Conservation (phyloP, 768 basidiomycete genomes). For the Myochromella boudieri region DNA sequence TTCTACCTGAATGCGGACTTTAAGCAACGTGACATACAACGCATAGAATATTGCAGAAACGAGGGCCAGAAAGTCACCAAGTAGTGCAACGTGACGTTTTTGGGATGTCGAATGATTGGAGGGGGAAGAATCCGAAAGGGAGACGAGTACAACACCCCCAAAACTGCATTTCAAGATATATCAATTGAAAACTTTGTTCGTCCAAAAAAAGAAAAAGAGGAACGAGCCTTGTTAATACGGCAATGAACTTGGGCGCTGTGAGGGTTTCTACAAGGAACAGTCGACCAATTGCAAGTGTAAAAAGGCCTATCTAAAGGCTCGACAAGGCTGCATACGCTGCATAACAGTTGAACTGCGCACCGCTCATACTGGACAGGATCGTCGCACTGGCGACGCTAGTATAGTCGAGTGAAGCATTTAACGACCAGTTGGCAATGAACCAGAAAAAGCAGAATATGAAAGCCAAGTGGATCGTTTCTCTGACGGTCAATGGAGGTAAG, state of each 20-base stretch:
- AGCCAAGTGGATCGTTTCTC: constrained; percentile 79
- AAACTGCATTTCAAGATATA: constrained; percentile 47
- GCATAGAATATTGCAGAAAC: constrained; percentile 79
- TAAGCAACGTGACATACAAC: constrained; percentile 76
- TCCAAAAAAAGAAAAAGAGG: background rate
- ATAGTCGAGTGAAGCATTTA: constrained; percentile 81
- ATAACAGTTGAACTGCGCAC: constrained; percentile 55
- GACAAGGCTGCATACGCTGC: background rate
- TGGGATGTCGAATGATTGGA: background rate
- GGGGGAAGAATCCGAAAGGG: constrained; percentile 69
- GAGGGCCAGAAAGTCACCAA: constrained; percentile 84
- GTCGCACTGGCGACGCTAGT: constrained; percentile 96
- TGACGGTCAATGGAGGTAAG: constrained; percentile 47
- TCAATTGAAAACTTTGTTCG: background rate
- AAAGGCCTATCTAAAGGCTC: constrained; percentile 76
- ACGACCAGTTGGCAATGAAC: constrained; percentile 92
- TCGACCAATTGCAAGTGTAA: constrained; percentile 84
- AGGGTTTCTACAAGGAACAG: constrained; percentile 80
- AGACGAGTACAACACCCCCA: constrained; percentile 83
- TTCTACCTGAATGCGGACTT: constrained; percentile 73
- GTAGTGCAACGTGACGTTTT: constrained; percentile 32
- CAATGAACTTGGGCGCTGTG: constrained; percentile 67
- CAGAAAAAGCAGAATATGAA: constrained; percentile 83
- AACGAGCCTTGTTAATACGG: constrained; percentile 76
- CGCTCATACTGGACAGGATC: constrained; percentile 85